Percentiles rank a stretch among this genome's conserved stretches.
Conservation (phyloP, 192 early-diverging fungal species). For the Entomortierella lignicola region DNA sequence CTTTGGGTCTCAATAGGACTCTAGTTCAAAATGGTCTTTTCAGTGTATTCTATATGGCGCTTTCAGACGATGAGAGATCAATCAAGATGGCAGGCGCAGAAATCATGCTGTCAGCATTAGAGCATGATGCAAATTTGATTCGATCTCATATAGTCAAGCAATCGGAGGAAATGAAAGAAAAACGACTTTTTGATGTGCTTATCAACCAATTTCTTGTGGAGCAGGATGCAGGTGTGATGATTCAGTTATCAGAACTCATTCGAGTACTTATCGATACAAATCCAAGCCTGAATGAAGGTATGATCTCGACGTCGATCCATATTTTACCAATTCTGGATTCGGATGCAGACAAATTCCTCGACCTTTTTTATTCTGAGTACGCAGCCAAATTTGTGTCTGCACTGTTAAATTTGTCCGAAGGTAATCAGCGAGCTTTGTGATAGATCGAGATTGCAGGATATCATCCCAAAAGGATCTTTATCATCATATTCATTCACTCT, state of each 20-base stretch:
- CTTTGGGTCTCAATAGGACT: slow-evolving; percentile 53
- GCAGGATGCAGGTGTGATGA: slow-evolving; percentile 70
- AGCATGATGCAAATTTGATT: slow-evolving; percentile 81
- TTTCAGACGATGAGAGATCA: slow-evolving; percentile 62
- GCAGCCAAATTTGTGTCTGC: slow-evolving; percentile 67
- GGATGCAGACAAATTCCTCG: slow-evolving; percentile 78
- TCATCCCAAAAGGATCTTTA: too few species aligned
- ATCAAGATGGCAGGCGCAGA: slow-evolving; percentile 75
- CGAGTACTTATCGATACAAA: slow-evolving; percentile 76
- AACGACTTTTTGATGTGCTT: slow-evolving; percentile 72
- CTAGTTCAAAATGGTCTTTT: slow-evolving; percentile 84
- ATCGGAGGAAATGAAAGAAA: slow-evolving; percentile 31
- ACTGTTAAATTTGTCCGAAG: slow-evolving; percentile 60
- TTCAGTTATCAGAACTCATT: slow-evolving; percentile 79
- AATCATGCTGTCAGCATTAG: slow-evolving; percentile 76
- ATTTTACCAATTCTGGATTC: slow-evolving; percentile 38
- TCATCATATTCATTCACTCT: too few species aligned
- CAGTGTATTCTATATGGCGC: slow-evolving; percentile 74
- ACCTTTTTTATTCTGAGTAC: slow-evolving; percentile 80
- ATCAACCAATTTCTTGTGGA: slow-evolving; percentile 71
- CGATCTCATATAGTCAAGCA: slow-evolving; percentile 70
- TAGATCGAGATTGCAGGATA: neutral
- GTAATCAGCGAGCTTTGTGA: neutral
- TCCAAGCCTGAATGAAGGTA: slow-evolving; percentile 18
- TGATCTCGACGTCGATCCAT: slow-evolving; percentile 21